These are phyloP conservation scores for Phalaenopsis aphrodite DNA, from an alignment of 106 monocot species.

Conservation along the genomic window DNA sequence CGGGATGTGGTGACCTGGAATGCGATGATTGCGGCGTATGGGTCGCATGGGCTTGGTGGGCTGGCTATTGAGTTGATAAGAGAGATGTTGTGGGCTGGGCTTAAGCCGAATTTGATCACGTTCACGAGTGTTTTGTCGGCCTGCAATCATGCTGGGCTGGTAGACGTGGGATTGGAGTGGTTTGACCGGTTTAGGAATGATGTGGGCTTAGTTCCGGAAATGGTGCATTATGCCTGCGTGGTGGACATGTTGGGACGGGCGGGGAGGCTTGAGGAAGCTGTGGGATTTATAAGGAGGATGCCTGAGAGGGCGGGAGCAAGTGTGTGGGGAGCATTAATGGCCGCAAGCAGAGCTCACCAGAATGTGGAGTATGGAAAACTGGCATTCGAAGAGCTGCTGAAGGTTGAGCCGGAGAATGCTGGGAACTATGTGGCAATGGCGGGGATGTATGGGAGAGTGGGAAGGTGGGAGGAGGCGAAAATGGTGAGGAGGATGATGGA, in stretches of 20 bases:
- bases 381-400: constrained; percentile 19
- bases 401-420: constrained; percentile 22
- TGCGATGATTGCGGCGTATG: constrained; percentile 32
- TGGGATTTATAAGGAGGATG: constrained; percentile 24
- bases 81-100: constrained; percentile 12
- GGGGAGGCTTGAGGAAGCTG: constrained; percentile 22
- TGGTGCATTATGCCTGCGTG: constrained; percentile 33
- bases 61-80: constrained; percentile 11
- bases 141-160: constrained; percentile 30
- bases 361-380: constrained; percentile 29
- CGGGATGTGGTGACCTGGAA: constrained; percentile 33
- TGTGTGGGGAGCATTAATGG: constrained; percentile 33
- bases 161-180: constrained; percentile 24
- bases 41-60: constrained; percentile 19
- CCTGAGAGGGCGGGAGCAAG: constrained; percentile 6
- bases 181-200: constrained; percentile 24
- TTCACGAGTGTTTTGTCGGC: constrained; percentile 27
- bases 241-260: constrained; percentile 30
- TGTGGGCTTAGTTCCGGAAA: constrained; percentile 10
- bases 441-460: constrained; percentile 27
- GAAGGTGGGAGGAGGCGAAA: constrained; percentile 34
- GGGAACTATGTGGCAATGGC: constrained; percentile 35
- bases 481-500: constrained; percentile 28
- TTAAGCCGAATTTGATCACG: constrained; percentile 21
- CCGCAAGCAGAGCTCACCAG: constrained; percentile 22